Evolutionary conservation across 169 alveolate species (phyloP).

Genomic region (Cryptosporidium sp.): DNA sequence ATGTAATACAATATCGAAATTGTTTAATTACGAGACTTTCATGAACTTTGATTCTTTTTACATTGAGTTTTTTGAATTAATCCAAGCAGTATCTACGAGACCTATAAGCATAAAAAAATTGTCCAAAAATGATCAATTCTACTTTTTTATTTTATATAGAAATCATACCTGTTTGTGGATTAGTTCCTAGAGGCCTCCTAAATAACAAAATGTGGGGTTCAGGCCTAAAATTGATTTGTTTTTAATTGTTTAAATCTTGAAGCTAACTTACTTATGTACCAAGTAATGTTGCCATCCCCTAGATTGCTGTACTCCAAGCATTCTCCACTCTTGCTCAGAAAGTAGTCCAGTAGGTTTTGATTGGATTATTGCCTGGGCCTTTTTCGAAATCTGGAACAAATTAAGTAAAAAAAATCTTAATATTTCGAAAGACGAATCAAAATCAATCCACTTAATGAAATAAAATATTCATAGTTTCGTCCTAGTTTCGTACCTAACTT

Average conservation of each 20-base stretch:
- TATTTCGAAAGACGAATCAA: neutral
- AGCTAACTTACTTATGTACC: conserved; percentile 54
- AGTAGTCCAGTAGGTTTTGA: conserved; percentile 75
- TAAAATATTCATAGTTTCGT: neutral
- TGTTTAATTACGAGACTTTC: neutral
- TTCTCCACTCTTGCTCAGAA: conserved; percentile 81
- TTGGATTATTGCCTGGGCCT: conserved; percentile 69
- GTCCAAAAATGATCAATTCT: neutral
- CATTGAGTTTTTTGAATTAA: conserved; percentile 7
- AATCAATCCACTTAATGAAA: neutral
- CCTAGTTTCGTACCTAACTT: conserved; percentile 13
- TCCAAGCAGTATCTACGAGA: conserved; percentile 38
- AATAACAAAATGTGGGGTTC: conserved; percentile 93
- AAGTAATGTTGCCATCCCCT: conserved; percentile 82
- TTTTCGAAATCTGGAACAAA: conserved; percentile 27
- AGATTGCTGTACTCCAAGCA: conserved; percentile 81
- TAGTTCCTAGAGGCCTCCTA: conserved; percentile 92
- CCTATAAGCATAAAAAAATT: conserved; percentile 1
- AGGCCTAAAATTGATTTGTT: conserved; percentile 79
- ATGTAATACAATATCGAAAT: neutral
- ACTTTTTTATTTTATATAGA: neutral
- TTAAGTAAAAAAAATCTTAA: neutral
- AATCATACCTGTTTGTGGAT: conserved; percentile 88
- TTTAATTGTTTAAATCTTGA: neutral
- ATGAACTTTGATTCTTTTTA: neutral